Evolutionary conservation across 177 flowering plant genomes (phyloP).

Genomic region (Tripterygium wilfordii): DNA sequence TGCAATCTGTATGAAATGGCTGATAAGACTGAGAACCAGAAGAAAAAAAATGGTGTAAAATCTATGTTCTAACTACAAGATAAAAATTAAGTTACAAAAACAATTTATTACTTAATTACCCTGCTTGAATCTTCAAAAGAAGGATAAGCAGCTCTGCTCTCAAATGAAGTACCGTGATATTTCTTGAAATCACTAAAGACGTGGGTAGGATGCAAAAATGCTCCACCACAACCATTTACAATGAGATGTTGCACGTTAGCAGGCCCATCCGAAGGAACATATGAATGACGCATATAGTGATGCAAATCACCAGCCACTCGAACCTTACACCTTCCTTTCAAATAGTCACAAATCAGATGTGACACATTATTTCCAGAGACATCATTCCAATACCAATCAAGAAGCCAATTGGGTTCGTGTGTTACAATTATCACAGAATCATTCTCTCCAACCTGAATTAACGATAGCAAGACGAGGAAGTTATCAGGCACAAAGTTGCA

Average conservation of each 20-base stretch:
- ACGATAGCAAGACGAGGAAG: background rate
- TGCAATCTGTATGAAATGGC: conserved; percentile 68
- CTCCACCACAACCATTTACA: conserved; percentile 99
- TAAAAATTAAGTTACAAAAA: background rate
- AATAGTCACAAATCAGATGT: conserved; percentile 68
- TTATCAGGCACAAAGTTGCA: background rate
- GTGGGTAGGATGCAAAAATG: conserved; percentile 98
- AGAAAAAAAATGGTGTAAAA: background rate
- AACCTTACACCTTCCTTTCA: conserved; percentile 92
- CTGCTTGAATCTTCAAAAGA: conserved; percentile 95
- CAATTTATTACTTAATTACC: no score
- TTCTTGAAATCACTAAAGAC: conserved; percentile 72
- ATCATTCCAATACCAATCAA: conserved; percentile 95
- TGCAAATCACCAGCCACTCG: conserved; percentile 97
- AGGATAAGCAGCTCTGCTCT: conserved; percentile 89
- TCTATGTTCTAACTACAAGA: background rate
- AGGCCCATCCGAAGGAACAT: conserved; percentile 63
- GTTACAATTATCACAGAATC: conserved; percentile 94
- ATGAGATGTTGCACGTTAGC: conserved; percentile 83
- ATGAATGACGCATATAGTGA: conserved; percentile 97
- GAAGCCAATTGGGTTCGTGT: conserved; percentile 98
- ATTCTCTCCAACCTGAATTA: conserved; percentile 57
- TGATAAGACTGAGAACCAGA: background rate
- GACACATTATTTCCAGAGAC: conserved; percentile 79
- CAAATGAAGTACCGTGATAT: conserved; percentile 57